Percentiles rank a stretch among this genome's conserved stretches.
Conservation (phyloP, 805 yeast species). For the Candida hungchunana region DNA sequence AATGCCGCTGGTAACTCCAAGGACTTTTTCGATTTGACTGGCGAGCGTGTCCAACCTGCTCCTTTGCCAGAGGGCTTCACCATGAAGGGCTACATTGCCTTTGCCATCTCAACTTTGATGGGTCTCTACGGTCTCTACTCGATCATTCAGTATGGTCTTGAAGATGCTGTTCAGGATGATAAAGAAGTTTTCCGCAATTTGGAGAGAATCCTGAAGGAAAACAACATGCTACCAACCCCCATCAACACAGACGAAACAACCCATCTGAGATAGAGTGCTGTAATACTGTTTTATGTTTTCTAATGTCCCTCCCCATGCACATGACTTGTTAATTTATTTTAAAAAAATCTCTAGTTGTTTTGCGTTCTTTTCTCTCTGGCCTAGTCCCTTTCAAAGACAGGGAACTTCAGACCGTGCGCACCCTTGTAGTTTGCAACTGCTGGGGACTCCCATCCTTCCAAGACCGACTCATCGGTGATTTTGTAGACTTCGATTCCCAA, state of each 20-base stretch:
- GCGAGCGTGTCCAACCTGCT: constrained; percentile 54
- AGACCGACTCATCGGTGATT: constrained; percentile 41
- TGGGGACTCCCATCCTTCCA: constrained; percentile 50
- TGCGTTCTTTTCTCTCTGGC: too few relatives aligned
- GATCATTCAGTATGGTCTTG: constrained; percentile 61
- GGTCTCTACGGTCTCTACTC: constrained; percentile 60
- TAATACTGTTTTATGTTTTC: too few relatives aligned
- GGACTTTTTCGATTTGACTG: constrained; percentile 52
- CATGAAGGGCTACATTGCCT: constrained; percentile 61
- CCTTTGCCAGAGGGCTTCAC: constrained; percentile 75
- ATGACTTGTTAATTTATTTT: too few relatives aligned
- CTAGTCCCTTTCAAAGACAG: constrained; percentile 20
- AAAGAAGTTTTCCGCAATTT: constrained; percentile 37
- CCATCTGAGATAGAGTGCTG: constrained; percentile 3
- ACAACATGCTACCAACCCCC: constrained; percentile 19
- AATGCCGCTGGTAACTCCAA: constrained; percentile 67
- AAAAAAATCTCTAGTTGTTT: too few relatives aligned
- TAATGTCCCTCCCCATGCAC: too few relatives aligned
- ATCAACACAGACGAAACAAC: constrained; percentile 11
- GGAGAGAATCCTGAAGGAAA: constrained; percentile 29
- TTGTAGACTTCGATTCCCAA: constrained; percentile 57
- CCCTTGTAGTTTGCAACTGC: constrained; percentile 50
- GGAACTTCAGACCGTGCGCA: constrained; percentile 43
- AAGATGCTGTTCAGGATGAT: constrained; percentile 51
- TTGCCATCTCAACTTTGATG: constrained; percentile 45